A percentile compares a stretch with the other conserved stretches of the same genome.
These are phyloP conservation scores for Chaetomium globosum DNA, from an alignment of 2,329 filamentous ascomycete species.

Conservation along the genomic window DNA sequence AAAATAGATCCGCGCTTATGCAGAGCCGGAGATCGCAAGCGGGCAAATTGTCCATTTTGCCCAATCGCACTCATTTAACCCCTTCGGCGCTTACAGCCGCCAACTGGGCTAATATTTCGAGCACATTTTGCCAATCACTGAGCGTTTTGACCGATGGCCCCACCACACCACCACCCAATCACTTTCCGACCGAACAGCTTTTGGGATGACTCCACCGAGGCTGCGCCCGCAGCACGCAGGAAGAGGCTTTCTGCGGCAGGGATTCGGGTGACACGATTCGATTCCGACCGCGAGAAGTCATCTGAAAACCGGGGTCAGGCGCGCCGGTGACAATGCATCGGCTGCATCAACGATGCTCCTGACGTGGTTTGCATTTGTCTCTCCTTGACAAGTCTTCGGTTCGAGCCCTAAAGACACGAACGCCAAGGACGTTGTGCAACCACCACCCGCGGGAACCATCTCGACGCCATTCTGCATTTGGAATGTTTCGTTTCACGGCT, in stretches of 20 bases:
- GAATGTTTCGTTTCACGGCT: neutral
- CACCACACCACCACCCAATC: constrained; percentile 5
- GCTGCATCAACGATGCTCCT: neutral
- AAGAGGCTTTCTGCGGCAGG: constrained; percentile 19
- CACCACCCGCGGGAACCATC: neutral
- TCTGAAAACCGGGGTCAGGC: constrained; percentile 9
- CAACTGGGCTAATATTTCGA: constrained; percentile 27
- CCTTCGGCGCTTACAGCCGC: constrained; percentile 32
- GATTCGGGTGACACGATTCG: neutral
- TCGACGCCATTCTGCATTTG: constrained; percentile 6
- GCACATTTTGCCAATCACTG: constrained; percentile 17
- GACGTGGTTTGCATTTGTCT: too few relatives aligned
- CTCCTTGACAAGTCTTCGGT: neutral
- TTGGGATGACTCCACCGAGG: constrained; percentile 14
- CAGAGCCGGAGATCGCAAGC: constrained; percentile 30
- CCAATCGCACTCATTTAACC: constrained; percentile 34
- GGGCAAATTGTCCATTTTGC: constrained; percentile 36
- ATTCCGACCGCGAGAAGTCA: neutral
- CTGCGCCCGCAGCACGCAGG: constrained; percentile 15
- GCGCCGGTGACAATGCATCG: neutral
- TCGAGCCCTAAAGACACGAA: neutral
- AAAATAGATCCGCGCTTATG: constrained; percentile 34
- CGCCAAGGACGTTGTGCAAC: constrained; percentile 19
- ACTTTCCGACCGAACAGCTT: neutral
- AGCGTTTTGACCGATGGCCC: neutral